Base-by-base conservation (phyloP, 352 stramenopile genomes). In the Pythium aristosporum region DNA sequence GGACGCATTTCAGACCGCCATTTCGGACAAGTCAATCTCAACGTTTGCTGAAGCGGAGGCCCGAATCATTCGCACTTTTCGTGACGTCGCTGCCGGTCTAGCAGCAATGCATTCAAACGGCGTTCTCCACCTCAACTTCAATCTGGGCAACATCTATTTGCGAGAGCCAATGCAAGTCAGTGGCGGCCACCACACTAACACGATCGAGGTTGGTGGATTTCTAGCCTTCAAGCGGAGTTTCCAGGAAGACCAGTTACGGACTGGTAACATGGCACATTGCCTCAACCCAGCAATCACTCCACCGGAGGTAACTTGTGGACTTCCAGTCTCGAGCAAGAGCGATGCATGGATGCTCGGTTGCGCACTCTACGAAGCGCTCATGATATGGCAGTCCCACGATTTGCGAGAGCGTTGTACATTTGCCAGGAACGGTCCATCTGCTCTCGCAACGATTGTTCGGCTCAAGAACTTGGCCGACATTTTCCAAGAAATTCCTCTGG, bases 271-370 rank as follows among this genome's bases (percentile, higher is more conserved):
- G 64, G 48, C 62, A 20, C 67, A 86, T 30, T 72, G 61, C 41
- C 67, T 88, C 21, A 67, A 80, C 52, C 65, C 73, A 20, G 55
- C 58, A 9, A 77, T 77, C 39, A 66, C 68, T 5, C 80, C 80
- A 12, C 82, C 82, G 1, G 82, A 89, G 63, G 63, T 61, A 3
- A 51, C 66, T 2, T 58, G 72, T 16, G 36, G 56, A 0, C 41
- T 48, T 13, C 62, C 57, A 0, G 52, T 88, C 18, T 78, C 75
- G 1, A 48, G 62, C 1, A 91, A 91, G 74, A 54, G 70, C 0
- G 80, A 91, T 21, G 69, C 66, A 0, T 91, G 80, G 80, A 89
- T 90, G 82, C 59, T 91, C 2, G 82, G 82, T 0, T 88, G 80
- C 48, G 69, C 73, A 2, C 44, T 91, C 0, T 88, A 69, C 11